These are phyloP conservation scores for Quillaja saponaria DNA, from an alignment of 306 rosid genomes.

Conservation along the genomic window DNA sequence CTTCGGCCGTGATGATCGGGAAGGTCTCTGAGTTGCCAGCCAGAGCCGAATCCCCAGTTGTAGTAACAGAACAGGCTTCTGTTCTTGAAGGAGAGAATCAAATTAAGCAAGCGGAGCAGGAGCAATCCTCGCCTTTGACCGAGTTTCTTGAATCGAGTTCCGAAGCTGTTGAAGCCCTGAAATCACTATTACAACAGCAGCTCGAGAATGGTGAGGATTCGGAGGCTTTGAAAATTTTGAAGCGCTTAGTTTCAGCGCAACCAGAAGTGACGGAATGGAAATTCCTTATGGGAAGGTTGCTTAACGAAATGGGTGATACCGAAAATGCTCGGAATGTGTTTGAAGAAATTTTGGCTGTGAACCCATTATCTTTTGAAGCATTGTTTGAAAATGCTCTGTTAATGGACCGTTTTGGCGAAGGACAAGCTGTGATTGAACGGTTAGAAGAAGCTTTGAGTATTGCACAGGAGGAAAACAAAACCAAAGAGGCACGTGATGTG, in stretches of 20 bases:
- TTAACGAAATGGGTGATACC: slow-evolving; percentile 50
- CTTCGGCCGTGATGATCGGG: slow-evolving; percentile 46
- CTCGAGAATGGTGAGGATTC: slow-evolving; percentile 76
- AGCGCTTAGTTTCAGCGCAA: slow-evolving; percentile 54
- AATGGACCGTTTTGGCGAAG: slow-evolving; percentile 84
- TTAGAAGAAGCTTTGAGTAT: slow-evolving; percentile 66
- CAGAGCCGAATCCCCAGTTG: slow-evolving; percentile 52
- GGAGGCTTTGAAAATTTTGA: slow-evolving; percentile 62
- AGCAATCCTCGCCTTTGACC: slow-evolving; percentile 45
- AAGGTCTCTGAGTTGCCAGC: slow-evolving; percentile 55
- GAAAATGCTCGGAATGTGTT: slow-evolving; percentile 56
- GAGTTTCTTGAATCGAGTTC: slow-evolving; percentile 58
- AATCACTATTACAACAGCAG: slow-evolving; percentile 74
- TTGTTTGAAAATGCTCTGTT: slow-evolving; percentile 80
- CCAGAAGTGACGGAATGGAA: slow-evolving; percentile 77
- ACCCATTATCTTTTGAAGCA: slow-evolving; percentile 75
- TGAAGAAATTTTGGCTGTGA: slow-evolving; percentile 53
- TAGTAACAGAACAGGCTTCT: slow-evolving; percentile 35
- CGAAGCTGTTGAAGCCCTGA: slow-evolving; percentile 62
- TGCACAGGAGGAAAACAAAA: slow-evolving; percentile 60
- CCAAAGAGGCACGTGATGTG: slow-evolving; percentile 77
- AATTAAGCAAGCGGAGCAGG: neutral
- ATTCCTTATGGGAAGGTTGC: slow-evolving; percentile 61
- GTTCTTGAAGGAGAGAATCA: slow-evolving; percentile 21
- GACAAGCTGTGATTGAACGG: slow-evolving; percentile 58